These are phyloP conservation scores for Penicillium chermesinum DNA, from an alignment of 495 filamentous ascomycete genomes.

Conservation along the genomic window DNA sequence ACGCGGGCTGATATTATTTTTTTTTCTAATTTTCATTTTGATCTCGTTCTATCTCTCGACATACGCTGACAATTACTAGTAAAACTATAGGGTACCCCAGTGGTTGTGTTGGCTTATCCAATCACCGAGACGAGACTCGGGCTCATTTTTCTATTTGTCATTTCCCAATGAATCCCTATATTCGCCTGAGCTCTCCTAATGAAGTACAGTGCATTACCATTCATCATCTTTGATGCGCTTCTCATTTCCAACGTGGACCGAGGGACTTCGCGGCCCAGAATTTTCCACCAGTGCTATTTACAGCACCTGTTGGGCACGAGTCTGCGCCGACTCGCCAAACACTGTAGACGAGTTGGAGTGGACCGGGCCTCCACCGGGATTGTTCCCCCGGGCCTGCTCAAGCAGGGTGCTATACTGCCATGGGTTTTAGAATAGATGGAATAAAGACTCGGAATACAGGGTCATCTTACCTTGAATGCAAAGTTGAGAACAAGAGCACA, in stretches of 20 bases:
- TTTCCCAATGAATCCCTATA: too few species aligned
- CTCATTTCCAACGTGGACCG: background rate
- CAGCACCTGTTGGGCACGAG: constrained; percentile 21
- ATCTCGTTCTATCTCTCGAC: too few species aligned
- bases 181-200: too few species aligned
- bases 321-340: constrained; percentile 7
- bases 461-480: constrained; percentile 58
- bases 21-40: too few species aligned
- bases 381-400: constrained; percentile 15
- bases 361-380: constrained; percentile 10
- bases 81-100: too few species aligned
- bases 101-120: too few species aligned
- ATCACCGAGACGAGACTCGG: too few species aligned
- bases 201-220: too few species aligned
- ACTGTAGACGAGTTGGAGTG: constrained; percentile 13
- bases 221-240: too few species aligned
- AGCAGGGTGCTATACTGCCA: constrained; percentile 33
- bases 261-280: background rate
- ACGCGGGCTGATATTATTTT: too few species aligned
- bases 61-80: too few species aligned
- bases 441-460: background rate
- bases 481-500: constrained; percentile 83
- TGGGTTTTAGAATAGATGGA: constrained; percentile 11
- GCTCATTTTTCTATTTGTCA: too few species aligned
- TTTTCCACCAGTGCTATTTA: constrained; percentile 4